phyloP scores from a whole-genome alignment of 1,284 basidiomycete species.

The Cryptococcus sp. region DNA sequence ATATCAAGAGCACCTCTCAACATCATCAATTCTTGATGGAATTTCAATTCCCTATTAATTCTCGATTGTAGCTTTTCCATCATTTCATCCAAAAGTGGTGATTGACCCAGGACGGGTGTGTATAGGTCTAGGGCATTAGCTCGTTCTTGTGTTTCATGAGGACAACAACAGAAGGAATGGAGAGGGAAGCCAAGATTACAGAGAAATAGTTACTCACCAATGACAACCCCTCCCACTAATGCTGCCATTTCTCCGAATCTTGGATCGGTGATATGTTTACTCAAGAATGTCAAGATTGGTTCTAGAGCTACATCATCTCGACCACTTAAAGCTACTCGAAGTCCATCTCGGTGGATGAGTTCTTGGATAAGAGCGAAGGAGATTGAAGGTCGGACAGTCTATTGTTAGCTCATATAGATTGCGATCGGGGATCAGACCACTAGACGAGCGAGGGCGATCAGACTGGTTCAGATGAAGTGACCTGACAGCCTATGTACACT shows the following conservation, averaged over 20 bases:
- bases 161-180: not conserved
- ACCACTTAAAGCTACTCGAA: conserved; percentile 78
- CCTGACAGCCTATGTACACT: too few species aligned
- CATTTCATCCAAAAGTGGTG: conserved; percentile 83
- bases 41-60: conserved; percentile 77
- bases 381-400: conserved; percentile 66
- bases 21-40: conserved; percentile 82
- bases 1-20: conserved; percentile 87
- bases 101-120: conserved; percentile 82
- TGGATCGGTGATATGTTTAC: conserved; percentile 83
- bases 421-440: too few species aligned
- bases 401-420: conserved; percentile 45
- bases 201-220: too few species aligned
- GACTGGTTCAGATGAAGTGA: too few species aligned
- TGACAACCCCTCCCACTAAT: conserved; percentile 73
- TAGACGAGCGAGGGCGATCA: too few species aligned
- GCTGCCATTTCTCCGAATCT: conserved; percentile 85
- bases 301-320: conserved; percentile 93
- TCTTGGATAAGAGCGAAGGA: conserved; percentile 92
- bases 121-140: conserved; percentile 72
- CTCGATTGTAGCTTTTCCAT: conserved; percentile 80
- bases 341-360: conserved; percentile 84
- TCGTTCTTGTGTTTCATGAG: not conserved
- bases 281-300: conserved; percentile 77
- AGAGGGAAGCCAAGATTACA: too few species aligned